Percentiles rank a stretch among this genome's conserved stretches.
phyloP scores from a whole-genome alignment of 768 basidiomycete species.

The Auriscalpium microsporum region DNA sequence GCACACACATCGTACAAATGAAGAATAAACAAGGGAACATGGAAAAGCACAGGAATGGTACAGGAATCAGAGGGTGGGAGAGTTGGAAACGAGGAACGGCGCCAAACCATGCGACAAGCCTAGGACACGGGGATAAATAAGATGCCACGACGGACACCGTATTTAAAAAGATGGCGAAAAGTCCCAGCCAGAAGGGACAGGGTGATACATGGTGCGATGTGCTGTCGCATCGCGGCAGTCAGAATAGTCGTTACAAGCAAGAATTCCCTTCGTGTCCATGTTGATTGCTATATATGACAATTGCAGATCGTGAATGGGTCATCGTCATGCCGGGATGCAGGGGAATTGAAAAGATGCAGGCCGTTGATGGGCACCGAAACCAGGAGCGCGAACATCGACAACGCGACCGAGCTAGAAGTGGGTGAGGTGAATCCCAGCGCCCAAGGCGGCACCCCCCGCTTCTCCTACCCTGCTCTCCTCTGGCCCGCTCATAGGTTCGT shows the following conservation, averaged over 20 bases:
- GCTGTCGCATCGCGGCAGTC: neutral
- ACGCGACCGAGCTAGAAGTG: constrained; percentile 8
- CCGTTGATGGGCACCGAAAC: neutral
- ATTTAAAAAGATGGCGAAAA: no score
- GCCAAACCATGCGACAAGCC: no score
- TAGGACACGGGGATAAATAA: no score
- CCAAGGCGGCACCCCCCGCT: constrained; percentile 8
- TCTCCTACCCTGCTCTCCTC: constrained; percentile 7
- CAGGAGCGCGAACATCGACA: constrained; percentile 12
- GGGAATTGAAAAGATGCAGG: neutral
- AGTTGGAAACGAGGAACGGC: no score
- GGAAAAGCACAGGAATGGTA: no score
- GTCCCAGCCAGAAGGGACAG: neutral
- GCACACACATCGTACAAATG: no score
- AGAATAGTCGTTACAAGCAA: neutral
- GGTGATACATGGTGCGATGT: neutral
- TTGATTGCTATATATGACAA: constrained; percentile 16
- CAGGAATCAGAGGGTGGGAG: no score
- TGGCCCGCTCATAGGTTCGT: constrained; percentile 7
- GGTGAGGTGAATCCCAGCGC: constrained; percentile 14
- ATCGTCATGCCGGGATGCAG: neutral
- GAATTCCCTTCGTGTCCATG: constrained; percentile 18
- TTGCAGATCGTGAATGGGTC: constrained; percentile 13
- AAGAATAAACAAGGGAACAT: no score
- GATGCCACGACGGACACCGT: no score